Conservation (phyloP, 1,139 yeast species). For the Debaryomyces sp. region DNA sequence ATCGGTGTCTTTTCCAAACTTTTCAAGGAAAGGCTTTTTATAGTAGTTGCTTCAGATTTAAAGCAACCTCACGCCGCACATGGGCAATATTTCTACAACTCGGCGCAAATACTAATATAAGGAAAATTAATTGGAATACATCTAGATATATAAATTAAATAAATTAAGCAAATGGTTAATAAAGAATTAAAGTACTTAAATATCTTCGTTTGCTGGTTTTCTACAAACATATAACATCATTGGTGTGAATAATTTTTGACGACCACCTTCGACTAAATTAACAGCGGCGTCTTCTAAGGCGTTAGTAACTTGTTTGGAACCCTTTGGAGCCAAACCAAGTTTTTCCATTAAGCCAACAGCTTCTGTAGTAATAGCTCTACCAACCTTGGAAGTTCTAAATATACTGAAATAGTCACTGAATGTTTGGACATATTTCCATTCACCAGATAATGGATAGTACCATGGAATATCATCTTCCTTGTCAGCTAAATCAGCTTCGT, state of each 20-base stretch:
- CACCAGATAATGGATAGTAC: constrained; percentile 97
- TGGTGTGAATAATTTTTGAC: constrained; percentile 86
- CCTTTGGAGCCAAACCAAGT: constrained; percentile 89
- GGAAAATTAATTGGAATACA: neutral
- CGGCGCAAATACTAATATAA: neutral
- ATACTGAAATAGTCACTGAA: constrained; percentile 79
- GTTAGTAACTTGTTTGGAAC: constrained; percentile 84
- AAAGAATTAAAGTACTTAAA: constrained; percentile 2
- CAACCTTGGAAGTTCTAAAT: constrained; percentile 84
- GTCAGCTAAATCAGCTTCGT: constrained; percentile 82
- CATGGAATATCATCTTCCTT: constrained; percentile 87
- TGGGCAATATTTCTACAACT: neutral
- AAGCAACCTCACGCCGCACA: neutral
- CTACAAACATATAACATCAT: constrained; percentile 90
- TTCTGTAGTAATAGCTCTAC: constrained; percentile 83
- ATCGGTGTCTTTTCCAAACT: neutral
- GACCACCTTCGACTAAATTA: constrained; percentile 92
- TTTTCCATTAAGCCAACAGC: constrained; percentile 80
- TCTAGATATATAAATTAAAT: neutral
- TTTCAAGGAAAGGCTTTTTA: neutral
- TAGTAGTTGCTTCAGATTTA: neutral
- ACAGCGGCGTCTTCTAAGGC: constrained; percentile 98
- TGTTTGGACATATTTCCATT: constrained; percentile 83
- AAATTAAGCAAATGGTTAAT: neutral
- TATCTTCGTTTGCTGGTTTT: constrained; percentile 56